These are phyloP conservation scores for Candida chauliodis DNA, from an alignment of 805 yeast genomes.

Conservation along the genomic window DNA sequence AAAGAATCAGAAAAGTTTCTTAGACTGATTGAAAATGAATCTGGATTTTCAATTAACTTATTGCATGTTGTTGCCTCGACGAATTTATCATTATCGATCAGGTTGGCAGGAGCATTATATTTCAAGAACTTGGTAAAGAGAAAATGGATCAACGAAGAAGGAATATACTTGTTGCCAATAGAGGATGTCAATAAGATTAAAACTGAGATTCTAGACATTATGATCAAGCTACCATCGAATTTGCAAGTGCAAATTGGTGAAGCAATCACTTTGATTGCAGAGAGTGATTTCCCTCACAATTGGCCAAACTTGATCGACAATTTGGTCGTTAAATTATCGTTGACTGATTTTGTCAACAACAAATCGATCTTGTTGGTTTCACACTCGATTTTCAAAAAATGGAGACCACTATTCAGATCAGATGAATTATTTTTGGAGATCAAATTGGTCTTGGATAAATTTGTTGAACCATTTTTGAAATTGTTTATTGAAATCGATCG, in stretches of 20 bases:
- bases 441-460: constrained; percentile 78
- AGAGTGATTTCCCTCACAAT: constrained; percentile 87
- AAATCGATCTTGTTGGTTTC: constrained; percentile 88
- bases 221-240: constrained; percentile 77
- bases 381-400: constrained; percentile 91
- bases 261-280: constrained; percentile 88
- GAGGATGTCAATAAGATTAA: constrained; percentile 69
- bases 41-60: constrained; percentile 74
- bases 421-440: constrained; percentile 88
- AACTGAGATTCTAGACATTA: constrained; percentile 72
- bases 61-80: constrained; percentile 73
- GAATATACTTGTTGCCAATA: constrained; percentile 60
- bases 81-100: constrained; percentile 48
- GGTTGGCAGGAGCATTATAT: constrained; percentile 86
- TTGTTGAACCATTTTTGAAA: constrained; percentile 74
- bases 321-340: constrained; percentile 61
- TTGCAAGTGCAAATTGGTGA: constrained; percentile 94
- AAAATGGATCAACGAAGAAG: constrained; percentile 89
- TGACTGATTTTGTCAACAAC: constrained; percentile 66
- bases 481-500: constrained; percentile 66
- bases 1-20: constrained; percentile 66
- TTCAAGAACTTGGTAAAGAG: constrained; percentile 84
- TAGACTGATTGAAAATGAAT: constrained; percentile 55
- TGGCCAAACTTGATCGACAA: constrained; percentile 81
- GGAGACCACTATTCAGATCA: constrained; percentile 93